Conservation (phyloP, 495 filamentous ascomycete species). For the Friedmanniomyces simplex region DNA sequence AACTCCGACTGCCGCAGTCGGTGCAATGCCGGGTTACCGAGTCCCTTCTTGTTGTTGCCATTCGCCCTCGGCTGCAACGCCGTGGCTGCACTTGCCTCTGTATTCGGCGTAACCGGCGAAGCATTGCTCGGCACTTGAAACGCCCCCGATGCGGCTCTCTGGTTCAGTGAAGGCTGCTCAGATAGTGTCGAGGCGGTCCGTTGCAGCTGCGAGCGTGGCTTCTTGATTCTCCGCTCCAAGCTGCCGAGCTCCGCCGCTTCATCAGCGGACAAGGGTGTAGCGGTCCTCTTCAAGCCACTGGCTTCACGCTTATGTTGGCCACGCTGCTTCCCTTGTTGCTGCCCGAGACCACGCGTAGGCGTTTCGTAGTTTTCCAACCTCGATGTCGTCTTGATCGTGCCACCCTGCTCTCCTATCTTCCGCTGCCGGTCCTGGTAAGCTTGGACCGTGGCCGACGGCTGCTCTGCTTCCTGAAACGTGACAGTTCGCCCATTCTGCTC, state of each 20-base stretch:
- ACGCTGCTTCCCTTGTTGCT: neutral
- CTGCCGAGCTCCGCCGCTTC: constrained; percentile 47
- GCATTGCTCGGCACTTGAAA: neutral
- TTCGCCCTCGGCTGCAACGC: neutral
- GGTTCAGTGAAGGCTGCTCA: constrained; percentile 8
- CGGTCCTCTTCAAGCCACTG: constrained; percentile 36
- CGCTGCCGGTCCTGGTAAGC: constrained; percentile 9
- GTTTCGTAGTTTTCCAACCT: constrained; percentile 1
- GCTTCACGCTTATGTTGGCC: neutral
- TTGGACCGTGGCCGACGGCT: constrained; percentile 42
- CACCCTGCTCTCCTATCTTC: constrained; percentile 9
- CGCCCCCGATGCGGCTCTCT: neutral
- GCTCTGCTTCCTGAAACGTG: constrained; percentile 56
- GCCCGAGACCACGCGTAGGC: neutral
- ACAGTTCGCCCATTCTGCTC: constrained; percentile 55
- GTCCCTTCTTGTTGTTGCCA: neutral
- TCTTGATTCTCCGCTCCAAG: constrained; percentile 30
- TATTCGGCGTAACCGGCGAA: constrained; percentile 17
- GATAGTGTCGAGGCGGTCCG: neutral
- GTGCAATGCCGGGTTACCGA: neutral
- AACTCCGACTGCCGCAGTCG: neutral
- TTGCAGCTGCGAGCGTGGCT: constrained; percentile 22
- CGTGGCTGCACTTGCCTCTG: neutral
- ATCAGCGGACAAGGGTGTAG: constrained; percentile 48
- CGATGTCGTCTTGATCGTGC: constrained; percentile 6